phyloP scores from a whole-genome alignment of 2,329 filamentous ascomycete genomes.

The Penicillium sp. region DNA sequence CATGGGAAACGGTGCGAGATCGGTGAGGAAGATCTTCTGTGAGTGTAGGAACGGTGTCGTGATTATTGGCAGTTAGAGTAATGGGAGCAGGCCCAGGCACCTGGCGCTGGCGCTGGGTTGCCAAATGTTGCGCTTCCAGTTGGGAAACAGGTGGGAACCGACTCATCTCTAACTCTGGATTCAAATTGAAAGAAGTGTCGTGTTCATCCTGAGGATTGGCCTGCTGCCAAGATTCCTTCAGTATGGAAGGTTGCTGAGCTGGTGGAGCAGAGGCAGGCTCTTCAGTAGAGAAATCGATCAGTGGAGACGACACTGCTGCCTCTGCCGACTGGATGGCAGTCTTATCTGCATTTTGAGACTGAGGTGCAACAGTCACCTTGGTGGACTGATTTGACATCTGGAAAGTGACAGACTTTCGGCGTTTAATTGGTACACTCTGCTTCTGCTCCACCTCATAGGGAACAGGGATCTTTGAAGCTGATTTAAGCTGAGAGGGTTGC shows the following conservation, averaged over 20 bases:
- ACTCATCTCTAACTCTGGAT: slow-evolving; percentile 24
- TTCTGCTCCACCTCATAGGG: not conserved
- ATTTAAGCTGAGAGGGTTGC: not conserved
- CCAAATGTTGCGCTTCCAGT: slow-evolving; percentile 35
- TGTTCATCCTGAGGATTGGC: not conserved
- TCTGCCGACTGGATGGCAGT: not conserved
- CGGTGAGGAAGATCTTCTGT: slow-evolving; percentile 12
- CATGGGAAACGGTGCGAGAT: not conserved
- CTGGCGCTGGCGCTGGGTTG: slow-evolving; percentile 18
- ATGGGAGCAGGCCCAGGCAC: not conserved
- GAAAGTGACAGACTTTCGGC: slow-evolving; percentile 20
- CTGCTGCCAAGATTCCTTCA: slow-evolving; percentile 3
- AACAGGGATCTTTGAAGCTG: not conserved
- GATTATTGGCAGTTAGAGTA: too few species aligned
- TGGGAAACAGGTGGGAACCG: slow-evolving; percentile 41
- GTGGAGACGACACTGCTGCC: slow-evolving; percentile 8
- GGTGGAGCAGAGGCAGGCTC: slow-evolving; percentile 33
- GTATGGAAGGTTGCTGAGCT: slow-evolving; percentile 36
- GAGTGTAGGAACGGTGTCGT: not conserved
- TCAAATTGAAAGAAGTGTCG: slow-evolving; percentile 13
- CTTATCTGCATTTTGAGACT: not conserved
- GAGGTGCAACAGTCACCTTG: not conserved
- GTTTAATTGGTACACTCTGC: not conserved
- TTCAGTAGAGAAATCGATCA: slow-evolving; percentile 34
- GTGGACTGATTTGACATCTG: not conserved